These are phyloP conservation scores for Candida silvicultrix DNA, from an alignment of 805 yeast genomes.

Conservation along the genomic window DNA sequence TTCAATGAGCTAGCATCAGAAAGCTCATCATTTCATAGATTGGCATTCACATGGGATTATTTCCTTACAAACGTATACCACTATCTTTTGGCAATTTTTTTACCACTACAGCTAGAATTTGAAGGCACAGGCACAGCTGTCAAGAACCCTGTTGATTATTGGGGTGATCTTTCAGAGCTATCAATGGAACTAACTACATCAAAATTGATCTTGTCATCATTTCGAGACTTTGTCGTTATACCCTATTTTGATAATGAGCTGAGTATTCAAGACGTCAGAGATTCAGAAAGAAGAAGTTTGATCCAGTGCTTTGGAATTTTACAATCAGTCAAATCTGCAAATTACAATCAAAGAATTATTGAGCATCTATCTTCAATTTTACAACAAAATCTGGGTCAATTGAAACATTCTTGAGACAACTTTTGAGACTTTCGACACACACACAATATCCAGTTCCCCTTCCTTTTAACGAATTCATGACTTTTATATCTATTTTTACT, in stretches of 20 bases:
- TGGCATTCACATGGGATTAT: constrained; percentile 46
- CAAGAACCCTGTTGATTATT: constrained; percentile 16
- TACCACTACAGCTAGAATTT: constrained; percentile 51
- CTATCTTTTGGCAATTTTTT: constrained; percentile 52
- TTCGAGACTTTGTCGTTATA: constrained; percentile 46
- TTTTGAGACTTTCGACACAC: no score
- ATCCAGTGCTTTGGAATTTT: constrained; percentile 60
- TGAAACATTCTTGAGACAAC: not conserved
- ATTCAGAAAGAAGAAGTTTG: constrained; percentile 31
- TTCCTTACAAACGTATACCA: constrained; percentile 51
- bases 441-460: no score
- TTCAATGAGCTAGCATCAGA: constrained; percentile 24
- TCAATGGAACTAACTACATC: constrained; percentile 26
- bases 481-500: no score
- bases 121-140: constrained; percentile 22
- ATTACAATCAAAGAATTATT: constrained; percentile 51
- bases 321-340: constrained; percentile 44
- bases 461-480: no score
- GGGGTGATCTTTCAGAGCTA: constrained; percentile 23
- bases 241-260: constrained; percentile 42
- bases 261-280: constrained; percentile 25
- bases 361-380: constrained; percentile 30
- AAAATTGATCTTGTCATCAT: constrained; percentile 35
- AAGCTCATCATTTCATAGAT: constrained; percentile 20
- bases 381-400: constrained; percentile 7